Base-by-base conservation (phyloP, 2,329 filamentous ascomycete genomes). In the Zarea fungicola region DNA sequence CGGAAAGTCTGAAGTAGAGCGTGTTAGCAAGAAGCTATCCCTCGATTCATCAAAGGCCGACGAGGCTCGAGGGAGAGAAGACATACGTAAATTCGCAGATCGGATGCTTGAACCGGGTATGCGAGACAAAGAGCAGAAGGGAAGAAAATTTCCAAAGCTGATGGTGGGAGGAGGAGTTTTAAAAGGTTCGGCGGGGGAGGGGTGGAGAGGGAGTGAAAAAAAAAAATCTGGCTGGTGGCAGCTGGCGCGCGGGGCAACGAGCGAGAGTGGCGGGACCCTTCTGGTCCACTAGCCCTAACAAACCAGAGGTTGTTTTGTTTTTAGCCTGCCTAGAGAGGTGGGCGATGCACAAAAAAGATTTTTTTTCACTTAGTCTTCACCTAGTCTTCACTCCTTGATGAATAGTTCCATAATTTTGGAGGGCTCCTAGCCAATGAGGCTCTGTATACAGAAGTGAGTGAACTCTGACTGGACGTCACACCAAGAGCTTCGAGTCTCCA, bases 31-130 rank as follows among this genome's bases (percentile, higher is more conserved):
- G 34, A 36, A 36, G 34, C n/a, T 4, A 16, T 7, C 16, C 11
- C 10, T 47, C 14, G 32, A 34, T 26, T 36, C 44, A 49, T 32
- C 34, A 28, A 39, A 22, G 25, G 14, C 34, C 35, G 4, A 23
- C 8, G 25, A 51, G 18, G 19, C 52, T 2, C 22, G 13, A 46
- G 50, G 21, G 18, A 49, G 37, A 32, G 43, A 36, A 50, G 47
- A 53, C 43, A 62, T 64, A 49, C 64, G 66, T 65, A 64, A 62
- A 67, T 59, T 67, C 65, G 66, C 66, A 69, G 66, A 60, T 66
- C 64, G 66, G 66, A 67, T 67, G 66, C 66, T 68, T 68, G 65
- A 68, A 69, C 66, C 65, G 64, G 66, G 66, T 69, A 68, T 69
- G 66, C 66, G 65, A 66, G 66, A 69, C 65, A 62, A 69, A 58